phyloP scores from a whole-genome alignment of 2,329 filamentous ascomycete genomes.

The Pestalotiopsis sp. region DNA sequence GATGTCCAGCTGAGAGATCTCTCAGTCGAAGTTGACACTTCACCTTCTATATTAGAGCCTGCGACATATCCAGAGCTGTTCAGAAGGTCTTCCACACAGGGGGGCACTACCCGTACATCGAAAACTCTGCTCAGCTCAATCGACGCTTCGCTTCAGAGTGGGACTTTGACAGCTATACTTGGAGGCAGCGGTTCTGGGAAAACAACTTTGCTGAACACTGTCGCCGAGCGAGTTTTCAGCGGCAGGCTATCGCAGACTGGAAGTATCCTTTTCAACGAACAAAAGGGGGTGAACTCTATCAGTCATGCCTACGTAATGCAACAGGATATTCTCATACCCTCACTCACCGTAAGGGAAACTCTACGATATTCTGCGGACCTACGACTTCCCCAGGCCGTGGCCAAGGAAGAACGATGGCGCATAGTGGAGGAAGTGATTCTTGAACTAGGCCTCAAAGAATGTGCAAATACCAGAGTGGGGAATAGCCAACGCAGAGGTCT shows the following conservation, averaged over 20 bases:
- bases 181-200: slow-evolving; percentile 76
- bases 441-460: slow-evolving; percentile 76
- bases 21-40: slow-evolving; percentile 59
- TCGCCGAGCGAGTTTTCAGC: slow-evolving; percentile 70
- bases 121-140: slow-evolving; percentile 65
- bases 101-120: slow-evolving; percentile 29
- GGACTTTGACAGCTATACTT: slow-evolving; percentile 74
- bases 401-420: slow-evolving; percentile 56
- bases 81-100: slow-evolving; percentile 35
- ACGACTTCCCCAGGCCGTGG: slow-evolving; percentile 66
- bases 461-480: slow-evolving; percentile 74
- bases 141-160: slow-evolving; percentile 63
- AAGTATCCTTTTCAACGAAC: slow-evolving; percentile 62
- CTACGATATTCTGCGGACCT: slow-evolving; percentile 73
- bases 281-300: slow-evolving; percentile 52
- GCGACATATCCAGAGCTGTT: slow-evolving; percentile 46
- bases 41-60: slow-evolving; percentile 54
- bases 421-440: slow-evolving; percentile 78
- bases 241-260: slow-evolving; percentile 55
- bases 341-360: slow-evolving; percentile 76
- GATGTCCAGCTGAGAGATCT: slow-evolving; percentile 48
- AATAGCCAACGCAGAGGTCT: slow-evolving; percentile 73
- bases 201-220: slow-evolving; percentile 70
- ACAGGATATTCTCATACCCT: slow-evolving; percentile 73
- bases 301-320: slow-evolving; percentile 75